These are phyloP conservation scores for Cyclotella choctawhatcheeana DNA, from an alignment of 108 stramenopile species.

Conservation along the genomic window DNA sequence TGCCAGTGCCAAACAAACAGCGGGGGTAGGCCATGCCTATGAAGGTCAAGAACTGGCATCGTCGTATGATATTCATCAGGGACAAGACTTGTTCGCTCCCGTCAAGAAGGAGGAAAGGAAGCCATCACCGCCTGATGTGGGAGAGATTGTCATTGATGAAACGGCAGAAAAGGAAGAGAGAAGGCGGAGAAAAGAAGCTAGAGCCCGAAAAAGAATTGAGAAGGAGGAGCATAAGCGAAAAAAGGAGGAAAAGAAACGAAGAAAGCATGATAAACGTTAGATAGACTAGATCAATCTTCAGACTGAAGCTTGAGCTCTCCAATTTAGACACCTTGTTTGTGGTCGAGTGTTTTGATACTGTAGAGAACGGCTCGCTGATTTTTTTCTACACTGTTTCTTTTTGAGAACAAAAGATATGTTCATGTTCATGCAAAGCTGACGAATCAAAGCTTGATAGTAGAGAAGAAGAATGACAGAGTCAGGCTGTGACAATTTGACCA, in stretches of 20 bases:
- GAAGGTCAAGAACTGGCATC: constrained; percentile 81
- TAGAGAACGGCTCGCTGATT: too few relatives aligned
- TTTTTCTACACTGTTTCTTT: too few relatives aligned
- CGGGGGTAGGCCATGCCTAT: constrained; percentile 88
- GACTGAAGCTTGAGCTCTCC: too few relatives aligned
- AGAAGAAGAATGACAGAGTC: too few relatives aligned
- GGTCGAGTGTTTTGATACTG: too few relatives aligned
- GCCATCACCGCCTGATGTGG: constrained; percentile 17
- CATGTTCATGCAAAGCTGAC: too few relatives aligned
- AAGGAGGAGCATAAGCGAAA: constrained; percentile 46
- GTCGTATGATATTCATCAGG: constrained; percentile 73
- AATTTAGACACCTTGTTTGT: too few relatives aligned
- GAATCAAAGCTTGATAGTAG: too few relatives aligned
- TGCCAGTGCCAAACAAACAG: neutral
- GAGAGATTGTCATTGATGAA: constrained; percentile 22
- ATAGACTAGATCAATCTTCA: neutral
- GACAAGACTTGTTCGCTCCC: constrained; percentile 91
- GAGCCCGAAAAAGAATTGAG: constrained; percentile 52
- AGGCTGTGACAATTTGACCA: too few relatives aligned
- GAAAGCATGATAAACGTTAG: constrained; percentile 25
- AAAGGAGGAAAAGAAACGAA: constrained; percentile 50
- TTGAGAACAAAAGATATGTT: too few relatives aligned
- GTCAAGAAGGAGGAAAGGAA: constrained; percentile 27
- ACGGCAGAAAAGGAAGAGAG: constrained; percentile 43
- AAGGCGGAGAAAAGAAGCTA: constrained; percentile 53